Evolutionary conservation across 345 rosid genomes (phyloP), one percentile per base, ranked within the genome.

Genomic region (Orychophragmus violaceus): DNA sequence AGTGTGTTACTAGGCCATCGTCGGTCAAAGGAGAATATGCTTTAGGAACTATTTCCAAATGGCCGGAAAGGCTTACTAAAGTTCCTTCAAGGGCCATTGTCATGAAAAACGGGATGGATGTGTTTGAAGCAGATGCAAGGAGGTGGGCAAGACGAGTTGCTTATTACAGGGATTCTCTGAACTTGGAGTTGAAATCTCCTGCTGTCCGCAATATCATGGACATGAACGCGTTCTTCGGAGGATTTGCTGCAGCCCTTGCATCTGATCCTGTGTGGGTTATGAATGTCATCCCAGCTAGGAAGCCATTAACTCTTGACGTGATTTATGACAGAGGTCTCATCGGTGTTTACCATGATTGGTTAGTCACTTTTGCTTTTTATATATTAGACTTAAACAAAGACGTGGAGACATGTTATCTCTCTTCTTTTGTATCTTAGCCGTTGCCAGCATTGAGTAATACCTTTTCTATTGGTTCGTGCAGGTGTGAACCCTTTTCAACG

Each of bases 401-500:
- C 44, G 28, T 19, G 1, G 25, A 37, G 35, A 57, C 7, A 10
- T 64, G 1, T n/a, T 64, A 21, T 21, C 9, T 57, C 21, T 48
- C 16, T 62, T 39, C 44, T 48, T 69, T 19, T 17, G 16, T 42
- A 4, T 53, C 52, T 35, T 69, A 28, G 25, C 59, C 39, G 2
- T 68, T 16, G 37, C 57, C 8, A 44, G 45, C 37, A 25, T 44
- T 0, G 4, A 28, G 53, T 18, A 13, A 22, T 12, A 9, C 10
- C 2, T 70, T 10, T 32, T n/a, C 5, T 28, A 64, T 66, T 81
- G 29, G 21, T 78, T 76, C 32, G 62, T 57, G 71, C 68, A 94
- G 99, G 99, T 94, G 99, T 73, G 99, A 94, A 55, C 95, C 99
- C 12, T 94, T 90, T 83, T 94, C 99, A 68, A 94, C 96, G 32